Evolutionary conservation across 768 basidiomycete species (phyloP).

Genomic region (Neoboletus brunneissimus): DNA sequence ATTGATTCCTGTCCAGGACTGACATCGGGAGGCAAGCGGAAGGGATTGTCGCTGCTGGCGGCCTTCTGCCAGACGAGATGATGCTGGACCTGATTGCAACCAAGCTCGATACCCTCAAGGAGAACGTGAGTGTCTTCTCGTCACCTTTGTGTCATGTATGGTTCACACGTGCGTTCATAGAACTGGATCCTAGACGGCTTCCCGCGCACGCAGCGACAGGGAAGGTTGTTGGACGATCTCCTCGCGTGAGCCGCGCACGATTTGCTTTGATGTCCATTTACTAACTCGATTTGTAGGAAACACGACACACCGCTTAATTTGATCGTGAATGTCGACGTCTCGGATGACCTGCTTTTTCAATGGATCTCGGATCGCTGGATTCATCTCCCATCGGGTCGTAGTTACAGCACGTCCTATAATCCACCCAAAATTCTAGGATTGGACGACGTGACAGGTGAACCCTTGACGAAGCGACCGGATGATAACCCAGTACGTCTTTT

Average conservation of each 20-base stretch:
- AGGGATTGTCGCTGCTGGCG: constrained; percentile 73
- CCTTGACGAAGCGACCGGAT: constrained; percentile 75
- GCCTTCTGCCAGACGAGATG: constrained; percentile 70
- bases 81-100: constrained; percentile 74
- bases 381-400: constrained; percentile 79
- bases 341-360: constrained; percentile 75
- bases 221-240: constrained; percentile 67
- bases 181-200: constrained; percentile 93
- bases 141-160: not conserved
- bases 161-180: constrained; percentile 35
- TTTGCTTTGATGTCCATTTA: not conserved
- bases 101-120: constrained; percentile 60
- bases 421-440: constrained; percentile 70
- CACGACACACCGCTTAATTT: constrained; percentile 67
- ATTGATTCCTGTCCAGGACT: constrained; percentile 41
- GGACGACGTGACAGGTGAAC: constrained; percentile 86
- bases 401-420: constrained; percentile 87
- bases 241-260: constrained; percentile 48
- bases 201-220: constrained; percentile 82
- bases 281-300: constrained; percentile 39
- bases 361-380: constrained; percentile 87
- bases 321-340: constrained; percentile 78
- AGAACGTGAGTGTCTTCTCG: constrained; percentile 46
- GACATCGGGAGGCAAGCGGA: constrained; percentile 73
- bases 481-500: constrained; percentile 71